Conservation (phyloP, 2,329 filamentous ascomycete genomes). For the Laburnicola sp. region DNA sequence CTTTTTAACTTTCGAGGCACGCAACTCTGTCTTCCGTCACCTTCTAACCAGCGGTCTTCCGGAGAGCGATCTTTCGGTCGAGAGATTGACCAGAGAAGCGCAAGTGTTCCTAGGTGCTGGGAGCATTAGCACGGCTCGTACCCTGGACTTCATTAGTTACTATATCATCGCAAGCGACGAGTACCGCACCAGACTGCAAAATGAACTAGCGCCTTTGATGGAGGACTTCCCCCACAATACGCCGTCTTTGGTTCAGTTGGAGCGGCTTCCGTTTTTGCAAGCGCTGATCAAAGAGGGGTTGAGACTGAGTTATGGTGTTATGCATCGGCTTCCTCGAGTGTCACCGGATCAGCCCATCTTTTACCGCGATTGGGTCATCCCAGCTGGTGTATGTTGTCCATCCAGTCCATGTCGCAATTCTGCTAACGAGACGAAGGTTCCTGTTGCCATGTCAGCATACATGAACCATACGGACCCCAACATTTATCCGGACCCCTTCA, state of each 20-base stretch:
- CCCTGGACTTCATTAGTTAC: constrained; percentile 6
- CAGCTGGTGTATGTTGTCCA: constrained; percentile 3
- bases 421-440: constrained; percentile 1
- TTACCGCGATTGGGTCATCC: constrained; percentile 10
- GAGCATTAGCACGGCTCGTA: constrained; percentile 11
- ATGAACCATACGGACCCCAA: constrained; percentile 39
- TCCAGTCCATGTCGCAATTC: background rate
- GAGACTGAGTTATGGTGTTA: constrained; percentile 12
- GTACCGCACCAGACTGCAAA: constrained; percentile 5
- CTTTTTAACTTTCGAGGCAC: background rate
- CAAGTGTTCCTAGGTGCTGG: constrained; percentile 22
- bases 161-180: constrained; percentile 7
- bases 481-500: constrained; percentile 14
- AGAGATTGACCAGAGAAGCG: constrained; percentile 25
- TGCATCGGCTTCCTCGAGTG: constrained; percentile 13
- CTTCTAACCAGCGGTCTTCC: constrained; percentile 18
- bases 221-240: background rate
- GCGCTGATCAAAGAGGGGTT: constrained; percentile 19
- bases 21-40: constrained; percentile 6
- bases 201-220: constrained; percentile 12
- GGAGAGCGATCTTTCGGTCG: constrained; percentile 13
- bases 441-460: constrained; percentile 10
- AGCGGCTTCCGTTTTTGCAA: constrained; percentile 14
- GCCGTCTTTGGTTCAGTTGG: constrained; percentile 11
- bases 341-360: constrained; percentile 9